phyloP scores from a whole-genome alignment of 306 rosid species.

The Albizia julibrissin region DNA sequence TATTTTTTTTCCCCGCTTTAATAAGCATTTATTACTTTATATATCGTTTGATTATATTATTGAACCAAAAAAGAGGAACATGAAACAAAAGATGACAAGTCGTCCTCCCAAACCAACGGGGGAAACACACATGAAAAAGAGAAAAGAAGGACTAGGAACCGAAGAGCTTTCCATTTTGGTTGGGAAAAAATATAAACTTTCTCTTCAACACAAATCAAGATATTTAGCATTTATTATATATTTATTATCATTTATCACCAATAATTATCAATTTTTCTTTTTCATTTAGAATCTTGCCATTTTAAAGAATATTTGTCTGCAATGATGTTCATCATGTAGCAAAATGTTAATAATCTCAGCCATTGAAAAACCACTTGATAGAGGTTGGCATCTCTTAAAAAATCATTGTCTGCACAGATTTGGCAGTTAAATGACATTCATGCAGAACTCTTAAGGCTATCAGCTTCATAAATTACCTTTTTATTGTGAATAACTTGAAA shows the following conservation, averaged over 20 bases:
- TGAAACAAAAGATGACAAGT: background rate
- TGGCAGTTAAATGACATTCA: background rate
- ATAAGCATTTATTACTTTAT: too few species aligned
- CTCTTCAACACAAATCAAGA: too few species aligned
- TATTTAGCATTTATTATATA: too few species aligned
- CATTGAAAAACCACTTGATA: background rate
- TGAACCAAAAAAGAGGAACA: background rate
- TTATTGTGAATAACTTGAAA: background rate
- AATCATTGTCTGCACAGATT: too few species aligned
- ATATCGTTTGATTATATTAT: too few species aligned
- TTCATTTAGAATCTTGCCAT: background rate
- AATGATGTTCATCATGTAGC: background rate
- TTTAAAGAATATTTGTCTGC: background rate
- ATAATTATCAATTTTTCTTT: too few species aligned
- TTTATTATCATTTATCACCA: too few species aligned
- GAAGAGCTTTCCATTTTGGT: too few species aligned
- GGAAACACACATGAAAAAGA: background rate
- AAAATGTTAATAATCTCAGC: constrained; percentile 9
- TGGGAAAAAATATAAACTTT: too few species aligned
- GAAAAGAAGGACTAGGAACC: background rate
- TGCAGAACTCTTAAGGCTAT: background rate
- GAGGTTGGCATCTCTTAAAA: background rate
- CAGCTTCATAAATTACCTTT: background rate
- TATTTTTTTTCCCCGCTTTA: too few species aligned
- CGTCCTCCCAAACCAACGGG: background rate